phyloP scores from a whole-genome alignment of 306 rosid species.

The Inga laurina region DNA sequence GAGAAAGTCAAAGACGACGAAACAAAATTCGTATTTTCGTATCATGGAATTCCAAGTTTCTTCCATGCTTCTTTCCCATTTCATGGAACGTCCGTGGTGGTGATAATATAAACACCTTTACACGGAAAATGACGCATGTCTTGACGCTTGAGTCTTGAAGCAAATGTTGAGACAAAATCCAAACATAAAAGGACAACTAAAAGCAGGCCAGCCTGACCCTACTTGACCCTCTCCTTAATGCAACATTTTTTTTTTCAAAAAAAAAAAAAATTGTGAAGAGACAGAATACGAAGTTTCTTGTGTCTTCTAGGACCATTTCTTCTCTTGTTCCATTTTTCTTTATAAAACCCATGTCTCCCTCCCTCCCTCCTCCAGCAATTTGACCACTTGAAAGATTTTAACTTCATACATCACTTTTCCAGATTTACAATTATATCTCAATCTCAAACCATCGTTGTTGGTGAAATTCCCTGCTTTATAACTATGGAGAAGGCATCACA shows the following conservation, averaged over 20 bases:
- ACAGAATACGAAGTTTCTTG: not conserved
- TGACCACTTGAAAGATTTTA: constrained; percentile 10
- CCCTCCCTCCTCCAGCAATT: not conserved
- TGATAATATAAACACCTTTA: not conserved
- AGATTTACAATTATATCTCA: not conserved
- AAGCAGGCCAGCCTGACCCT: not conserved
- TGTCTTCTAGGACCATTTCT: constrained; percentile 13
- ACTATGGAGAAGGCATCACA: constrained; percentile 37
- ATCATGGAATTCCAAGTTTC: not conserved
- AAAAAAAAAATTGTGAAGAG: too few species aligned
- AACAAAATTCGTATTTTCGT: not conserved
- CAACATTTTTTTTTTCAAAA: not conserved
- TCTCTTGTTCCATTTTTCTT: not conserved
- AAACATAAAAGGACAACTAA: constrained; percentile 6
- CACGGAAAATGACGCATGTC: not conserved
- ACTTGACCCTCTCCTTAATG: not conserved
- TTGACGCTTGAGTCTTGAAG: not conserved
- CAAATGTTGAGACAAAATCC: constrained; percentile 6
- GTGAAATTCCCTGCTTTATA: constrained; percentile 19
- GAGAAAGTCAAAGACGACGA: not conserved
- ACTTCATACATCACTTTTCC: constrained; percentile 5
- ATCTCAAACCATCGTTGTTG: constrained; percentile 1
- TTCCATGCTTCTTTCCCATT: constrained; percentile 7
- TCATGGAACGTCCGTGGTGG: constrained; percentile 21
- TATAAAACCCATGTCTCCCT: constrained; percentile 19